Conservation (phyloP, 179 eudicot species). For the Spinacia oleracea region DNA sequence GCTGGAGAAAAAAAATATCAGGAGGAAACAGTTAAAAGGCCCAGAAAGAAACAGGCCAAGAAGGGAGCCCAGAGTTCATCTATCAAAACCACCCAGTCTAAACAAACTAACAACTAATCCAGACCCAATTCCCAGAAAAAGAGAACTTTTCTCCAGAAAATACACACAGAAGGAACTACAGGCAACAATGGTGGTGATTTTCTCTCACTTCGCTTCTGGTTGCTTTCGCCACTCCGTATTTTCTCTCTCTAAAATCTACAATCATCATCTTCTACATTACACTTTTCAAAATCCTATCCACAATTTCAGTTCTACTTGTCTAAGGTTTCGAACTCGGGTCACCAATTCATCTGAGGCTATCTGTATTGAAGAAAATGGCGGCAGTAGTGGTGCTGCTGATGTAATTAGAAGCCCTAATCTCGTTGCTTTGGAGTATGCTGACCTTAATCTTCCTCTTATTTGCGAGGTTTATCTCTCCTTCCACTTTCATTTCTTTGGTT, state of each 20-base stretch:
- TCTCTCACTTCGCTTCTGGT: conserved; percentile 19
- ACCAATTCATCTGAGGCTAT: conserved; percentile 13
- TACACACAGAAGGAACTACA: background rate
- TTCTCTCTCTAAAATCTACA: conserved; percentile 8
- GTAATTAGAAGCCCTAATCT: conserved; percentile 44
- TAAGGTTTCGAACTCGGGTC: conserved; percentile 3
- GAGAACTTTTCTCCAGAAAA: too few relatives aligned
- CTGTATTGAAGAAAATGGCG: conserved; percentile 8
- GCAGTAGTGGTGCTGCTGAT: background rate
- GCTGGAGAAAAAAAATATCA: too few relatives aligned
- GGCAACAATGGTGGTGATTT: conserved; percentile 22
- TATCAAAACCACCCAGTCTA: background rate
- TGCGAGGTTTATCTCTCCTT: conserved; percentile 38
- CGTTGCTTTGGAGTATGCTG: conserved; percentile 62
- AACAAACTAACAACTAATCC: too few relatives aligned
- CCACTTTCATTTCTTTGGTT: background rate
- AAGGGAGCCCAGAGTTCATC: background rate
- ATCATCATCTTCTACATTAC: conserved; percentile 12
- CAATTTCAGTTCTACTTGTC: background rate
- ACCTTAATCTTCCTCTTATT: conserved; percentile 48
- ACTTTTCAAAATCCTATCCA: conserved; percentile 1
- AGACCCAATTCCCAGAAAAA: background rate
- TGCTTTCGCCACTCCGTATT: background rate
- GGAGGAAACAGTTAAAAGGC: too few relatives aligned
- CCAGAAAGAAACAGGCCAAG: background rate